A percentile compares a stretch with the other conserved stretches of the same genome.
Evolutionary conservation across 345 rosid genomes (phyloP).

Genomic region (Euphorbia peplus): DNA sequence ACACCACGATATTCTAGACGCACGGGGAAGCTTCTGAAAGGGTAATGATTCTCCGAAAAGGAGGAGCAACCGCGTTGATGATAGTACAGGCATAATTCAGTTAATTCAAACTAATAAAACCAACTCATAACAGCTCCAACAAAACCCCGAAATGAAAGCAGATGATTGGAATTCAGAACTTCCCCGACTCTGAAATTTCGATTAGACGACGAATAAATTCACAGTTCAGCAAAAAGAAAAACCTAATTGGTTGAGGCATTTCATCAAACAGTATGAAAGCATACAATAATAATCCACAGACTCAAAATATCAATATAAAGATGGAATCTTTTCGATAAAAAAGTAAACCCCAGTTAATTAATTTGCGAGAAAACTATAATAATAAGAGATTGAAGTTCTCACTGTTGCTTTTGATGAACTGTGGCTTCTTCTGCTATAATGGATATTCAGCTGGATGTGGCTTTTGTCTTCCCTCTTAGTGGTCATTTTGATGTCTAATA

Average conservation of each 20-base stretch:
- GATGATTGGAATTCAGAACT: neutral
- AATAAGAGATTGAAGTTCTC: neutral
- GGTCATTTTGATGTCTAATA: neutral
- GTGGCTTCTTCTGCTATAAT: neutral
- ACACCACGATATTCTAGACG: conserved; percentile 39
- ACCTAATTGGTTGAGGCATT: conserved; percentile 8
- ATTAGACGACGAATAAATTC: neutral
- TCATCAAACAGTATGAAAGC: conserved; percentile 10
- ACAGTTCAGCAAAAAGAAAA: neutral
- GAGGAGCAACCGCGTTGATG: conserved; percentile 60
- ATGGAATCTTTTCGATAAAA: neutral
- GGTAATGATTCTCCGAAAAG: conserved; percentile 52
- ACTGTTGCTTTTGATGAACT: neutral
- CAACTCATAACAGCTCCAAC: neutral
- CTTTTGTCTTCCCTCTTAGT: neutral
- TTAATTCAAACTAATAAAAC: conserved; percentile 5
- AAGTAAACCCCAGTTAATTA: neutral
- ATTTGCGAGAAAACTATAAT: neutral
- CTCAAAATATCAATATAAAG: too few species aligned
- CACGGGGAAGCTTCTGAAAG: conserved; percentile 39
- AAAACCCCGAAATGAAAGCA: too few species aligned
- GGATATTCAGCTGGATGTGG: neutral
- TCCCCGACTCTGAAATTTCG: conserved; percentile 9
- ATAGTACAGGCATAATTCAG: conserved; percentile 46
- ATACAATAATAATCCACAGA: neutral